Evolutionary conservation across 2,329 filamentous ascomycete genomes (phyloP).

Genomic region (Teratosphaeria pseudoeucalypti): DNA sequence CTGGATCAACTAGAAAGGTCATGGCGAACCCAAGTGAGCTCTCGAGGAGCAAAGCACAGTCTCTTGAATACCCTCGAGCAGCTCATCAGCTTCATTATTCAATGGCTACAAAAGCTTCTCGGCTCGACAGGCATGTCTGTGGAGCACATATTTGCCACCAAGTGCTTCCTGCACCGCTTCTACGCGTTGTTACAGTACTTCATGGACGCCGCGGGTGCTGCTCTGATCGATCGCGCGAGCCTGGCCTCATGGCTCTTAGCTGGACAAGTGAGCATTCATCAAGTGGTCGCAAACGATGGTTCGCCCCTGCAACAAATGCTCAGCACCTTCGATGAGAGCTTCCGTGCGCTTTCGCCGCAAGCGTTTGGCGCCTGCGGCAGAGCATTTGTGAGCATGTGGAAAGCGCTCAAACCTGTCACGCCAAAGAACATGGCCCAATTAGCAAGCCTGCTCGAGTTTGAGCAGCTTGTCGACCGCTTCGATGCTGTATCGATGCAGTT

Average conservation of each 20-base stretch:
- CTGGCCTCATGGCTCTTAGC: not conserved
- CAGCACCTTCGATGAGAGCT: not conserved
- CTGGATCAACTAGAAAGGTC: conserved; percentile 2
- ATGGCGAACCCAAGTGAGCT: not conserved
- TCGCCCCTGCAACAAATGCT: not conserved
- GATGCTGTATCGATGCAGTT: conserved; percentile 26
- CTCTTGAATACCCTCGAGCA: not conserved
- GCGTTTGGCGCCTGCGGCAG: conserved; percentile 4
- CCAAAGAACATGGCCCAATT: conserved; percentile 31
- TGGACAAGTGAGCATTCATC: not conserved
- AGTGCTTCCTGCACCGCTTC: not conserved
- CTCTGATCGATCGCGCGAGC: not conserved
- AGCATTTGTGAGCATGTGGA: conserved; percentile 39
- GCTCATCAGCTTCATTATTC: not conserved
- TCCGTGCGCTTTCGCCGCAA: not conserved
- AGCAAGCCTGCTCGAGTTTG: conserved; percentile 30
- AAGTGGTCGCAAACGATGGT: not conserved
- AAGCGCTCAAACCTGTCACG: conserved; percentile 53
- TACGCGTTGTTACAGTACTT: not conserved
- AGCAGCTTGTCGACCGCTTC: conserved; percentile 36
- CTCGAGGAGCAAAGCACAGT: not conserved
- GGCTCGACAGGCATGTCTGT: not conserved
- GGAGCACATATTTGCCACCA: not conserved
- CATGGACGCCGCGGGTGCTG: not conserved
- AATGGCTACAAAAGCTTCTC: not conserved